Conservation (phyloP, 192 early-diverging fungal genomes). For the Coemansia sp. region DNA sequence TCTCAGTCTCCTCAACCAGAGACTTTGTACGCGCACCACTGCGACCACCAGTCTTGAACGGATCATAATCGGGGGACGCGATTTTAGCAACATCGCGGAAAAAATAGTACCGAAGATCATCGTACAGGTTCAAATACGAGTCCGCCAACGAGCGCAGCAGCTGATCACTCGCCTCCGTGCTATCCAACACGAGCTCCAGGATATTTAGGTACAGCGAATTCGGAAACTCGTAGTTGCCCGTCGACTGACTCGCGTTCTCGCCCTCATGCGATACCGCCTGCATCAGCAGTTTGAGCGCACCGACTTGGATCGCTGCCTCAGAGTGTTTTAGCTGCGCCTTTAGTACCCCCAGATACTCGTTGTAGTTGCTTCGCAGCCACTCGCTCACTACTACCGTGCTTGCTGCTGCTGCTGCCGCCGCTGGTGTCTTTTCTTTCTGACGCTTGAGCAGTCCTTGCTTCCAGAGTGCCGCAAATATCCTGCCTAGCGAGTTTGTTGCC, state of each 20-base stretch:
- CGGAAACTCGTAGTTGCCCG: constrained; percentile 64
- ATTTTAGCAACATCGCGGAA: constrained; percentile 62
- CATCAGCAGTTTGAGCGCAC: constrained; percentile 74
- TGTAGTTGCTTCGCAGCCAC: constrained; percentile 82
- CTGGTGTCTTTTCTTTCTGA: constrained; percentile 17
- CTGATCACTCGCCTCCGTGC: constrained; percentile 62
- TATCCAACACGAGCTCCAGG: constrained; percentile 61
- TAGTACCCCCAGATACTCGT: constrained; percentile 64
- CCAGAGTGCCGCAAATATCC: constrained; percentile 65
- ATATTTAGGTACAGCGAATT: constrained; percentile 67
- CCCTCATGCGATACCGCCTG: constrained; percentile 72
- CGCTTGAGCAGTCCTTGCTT: constrained; percentile 31
- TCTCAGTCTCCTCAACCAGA: constrained; percentile 33
- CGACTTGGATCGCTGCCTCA: constrained; percentile 78
- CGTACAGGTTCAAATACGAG: constrained; percentile 76
- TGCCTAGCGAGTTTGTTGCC: constrained; percentile 71
- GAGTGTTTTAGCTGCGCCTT: constrained; percentile 55
- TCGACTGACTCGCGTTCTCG: constrained; percentile 22
- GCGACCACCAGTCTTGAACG: constrained; percentile 45
- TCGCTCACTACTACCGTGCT: constrained; percentile 56
- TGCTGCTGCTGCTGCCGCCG: constrained; percentile 40
- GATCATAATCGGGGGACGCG: constrained; percentile 39
- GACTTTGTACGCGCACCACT: not conserved
- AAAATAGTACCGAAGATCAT: constrained; percentile 88
- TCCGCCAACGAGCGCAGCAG: constrained; percentile 67